Base-by-base conservation (phyloP, 2,329 filamentous ascomycete genomes). In the Apiospora sp. region DNA sequence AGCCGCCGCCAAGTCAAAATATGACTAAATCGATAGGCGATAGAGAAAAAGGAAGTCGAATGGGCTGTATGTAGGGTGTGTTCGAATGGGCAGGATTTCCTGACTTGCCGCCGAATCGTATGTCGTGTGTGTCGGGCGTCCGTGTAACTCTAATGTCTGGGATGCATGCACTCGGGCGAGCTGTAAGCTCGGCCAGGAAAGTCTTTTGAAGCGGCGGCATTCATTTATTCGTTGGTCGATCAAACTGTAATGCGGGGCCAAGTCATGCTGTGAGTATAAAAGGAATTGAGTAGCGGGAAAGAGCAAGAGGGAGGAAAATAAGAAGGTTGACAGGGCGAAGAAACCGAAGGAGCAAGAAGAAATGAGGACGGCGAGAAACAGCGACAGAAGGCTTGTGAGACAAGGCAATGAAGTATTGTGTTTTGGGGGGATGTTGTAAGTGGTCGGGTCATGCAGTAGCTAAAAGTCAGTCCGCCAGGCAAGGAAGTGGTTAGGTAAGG, bases 121-220 rank as follows among this genome's bases (percentile, higher is more conserved):
- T 41, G 58, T 34, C 37, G 37, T 64, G 7, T n/a, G 30, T 41
- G 34, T 64, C 58, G 58, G 58, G 58, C 58, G 34, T 64, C 58
- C 58, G 58, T 64, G 58, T 64, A 64, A 64, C 58, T 64, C 58
- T 64, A 64, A 64, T 41, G 58, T 41, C 58, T 64, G 58, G 30
- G 34, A 24, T 37, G 58, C 34, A 64, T 41, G 58, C 58, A 64
- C 58, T 64, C 34, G 58, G 58, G 58, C 58, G 58, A 64, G 58
- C 58, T 41, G 58, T 64, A 37, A 41, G 58, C 58, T 64, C 58
- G 58, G 58, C 58, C 58, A 41, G 58, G 19, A 64, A 64, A 41
- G 58, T 64, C 30, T 64, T 41, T 64, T 64, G 58, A n/a, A 64
- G 58, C 34, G 34, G 58, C 58, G 34, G 22, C 58, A 41, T 41